Evolutionary conservation across 1,284 basidiomycete genomes (phyloP), one percentile per base, ranked within the genome.

Genomic region (Crucibulum cyathiforme): DNA sequence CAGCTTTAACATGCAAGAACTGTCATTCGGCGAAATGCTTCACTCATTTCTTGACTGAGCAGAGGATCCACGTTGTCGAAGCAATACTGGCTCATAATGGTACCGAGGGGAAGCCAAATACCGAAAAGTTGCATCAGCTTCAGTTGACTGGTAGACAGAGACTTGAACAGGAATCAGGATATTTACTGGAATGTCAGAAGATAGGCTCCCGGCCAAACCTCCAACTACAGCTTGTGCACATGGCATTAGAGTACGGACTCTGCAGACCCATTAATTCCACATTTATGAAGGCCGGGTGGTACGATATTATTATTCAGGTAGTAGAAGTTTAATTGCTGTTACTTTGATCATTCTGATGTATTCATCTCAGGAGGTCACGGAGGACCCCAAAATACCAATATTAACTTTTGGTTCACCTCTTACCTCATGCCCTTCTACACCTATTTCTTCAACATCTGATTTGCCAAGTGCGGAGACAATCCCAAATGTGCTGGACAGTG

Each of bases 11-110:
- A 35, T 90, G 89, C 78, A 78, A 73, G 51, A 61, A 65, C 36
- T 91, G 90, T 63, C 87, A 86, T 66, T 52, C 58, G 5, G 66
- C 75, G 1, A 77, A 63, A 58, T 90, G 89, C 63, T 87, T 84
- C 67, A 60, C 62, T 8, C 86, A 90, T 66, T 67, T 87, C 7
- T 69, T 89, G 4, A 62, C 63, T n/a, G 49, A 68, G 7, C 64
- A 68, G 31, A 78, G 76, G 10, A 67, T 86, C 34, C 88, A 92
- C 70, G 80, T 83, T 2, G 75, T 82, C 2, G 80, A 85, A 59
- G 86, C 83, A 2, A 62, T 90, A 7, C 62, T 82, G 3, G 63
- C 64, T 7, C 57, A 71, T 35, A 61, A 64, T 5, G 60, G 64
- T 9, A 79, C 82, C 54, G 52, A 58, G 13, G 65, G 63, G 0